phyloP scores from a whole-genome alignment of 2,329 filamentous ascomycete species.

The Calonectria multiphialidica region DNA sequence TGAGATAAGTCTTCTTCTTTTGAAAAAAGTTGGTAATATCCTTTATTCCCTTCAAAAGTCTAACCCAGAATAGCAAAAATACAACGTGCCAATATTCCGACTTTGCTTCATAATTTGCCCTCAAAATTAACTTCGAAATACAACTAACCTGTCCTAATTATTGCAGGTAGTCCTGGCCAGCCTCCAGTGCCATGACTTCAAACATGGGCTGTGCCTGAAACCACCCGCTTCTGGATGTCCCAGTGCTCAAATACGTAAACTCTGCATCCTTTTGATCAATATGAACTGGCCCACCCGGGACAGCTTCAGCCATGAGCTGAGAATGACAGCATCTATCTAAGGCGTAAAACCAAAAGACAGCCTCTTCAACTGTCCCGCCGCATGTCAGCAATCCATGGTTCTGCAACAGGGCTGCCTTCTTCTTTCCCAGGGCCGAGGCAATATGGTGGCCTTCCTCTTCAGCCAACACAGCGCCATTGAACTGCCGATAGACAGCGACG shows the following conservation, averaged over 20 bases:
- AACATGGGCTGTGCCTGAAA: not conserved
- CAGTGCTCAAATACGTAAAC: not conserved
- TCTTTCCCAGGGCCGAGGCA: not conserved
- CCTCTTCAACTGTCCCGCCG: not conserved
- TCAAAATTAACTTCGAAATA: not conserved
- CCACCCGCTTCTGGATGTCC: not conserved
- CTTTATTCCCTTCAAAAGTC: no score
- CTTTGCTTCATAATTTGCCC: not conserved
- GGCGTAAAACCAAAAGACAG: not conserved
- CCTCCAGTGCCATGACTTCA: not conserved
- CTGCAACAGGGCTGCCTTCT: not conserved
- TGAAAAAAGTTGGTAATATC: no score
- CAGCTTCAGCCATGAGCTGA: not conserved
- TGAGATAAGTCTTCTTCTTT: no score
- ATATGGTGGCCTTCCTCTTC: not conserved
- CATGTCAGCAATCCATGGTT: not conserved
- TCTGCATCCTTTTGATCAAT: not conserved
- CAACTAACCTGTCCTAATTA: not conserved
- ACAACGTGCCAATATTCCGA: not conserved
- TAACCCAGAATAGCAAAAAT: no score
- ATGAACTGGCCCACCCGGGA: not conserved
- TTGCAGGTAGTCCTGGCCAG: not conserved
- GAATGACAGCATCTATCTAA: not conserved
- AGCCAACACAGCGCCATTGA: not conserved
- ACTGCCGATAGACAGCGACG: not conserved